These are phyloP conservation scores for Backusella westeae DNA, from an alignment of 192 early-diverging fungal genomes.

Conservation along the genomic window DNA sequence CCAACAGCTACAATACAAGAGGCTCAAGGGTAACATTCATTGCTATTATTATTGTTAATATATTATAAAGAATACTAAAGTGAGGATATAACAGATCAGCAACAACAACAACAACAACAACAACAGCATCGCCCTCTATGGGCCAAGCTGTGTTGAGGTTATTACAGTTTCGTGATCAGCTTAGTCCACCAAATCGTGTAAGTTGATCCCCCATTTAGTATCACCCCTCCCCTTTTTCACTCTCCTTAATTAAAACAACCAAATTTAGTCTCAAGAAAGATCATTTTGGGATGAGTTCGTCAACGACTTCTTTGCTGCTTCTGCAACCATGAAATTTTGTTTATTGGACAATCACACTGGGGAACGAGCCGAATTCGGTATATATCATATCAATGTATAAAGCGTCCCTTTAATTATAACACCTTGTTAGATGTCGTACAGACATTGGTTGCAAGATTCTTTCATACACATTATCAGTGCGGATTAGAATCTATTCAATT, in stretches of 20 bases:
- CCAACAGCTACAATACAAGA: neutral
- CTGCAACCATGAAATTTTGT: neutral
- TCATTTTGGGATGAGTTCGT: neutral
- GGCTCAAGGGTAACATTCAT: neutral
- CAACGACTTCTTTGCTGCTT: neutral
- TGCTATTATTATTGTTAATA: neutral
- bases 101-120: too few species aligned
- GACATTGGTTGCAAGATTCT: slow-evolving; percentile 5
- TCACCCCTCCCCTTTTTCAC: neutral
- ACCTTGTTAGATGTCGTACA: neutral
- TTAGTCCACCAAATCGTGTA: neutral
- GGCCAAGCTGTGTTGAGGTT: slow-evolving; percentile 27
- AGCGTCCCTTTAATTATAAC: neutral
- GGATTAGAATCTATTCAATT: slow-evolving; percentile 19
- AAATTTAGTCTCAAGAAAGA: neutral
- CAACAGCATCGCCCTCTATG: neutral
- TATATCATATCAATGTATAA: neutral
- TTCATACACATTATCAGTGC: slow-evolving; percentile 27
- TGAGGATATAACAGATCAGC: neutral
- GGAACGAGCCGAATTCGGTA: slow-evolving; percentile 3
- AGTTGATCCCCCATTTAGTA: neutral
- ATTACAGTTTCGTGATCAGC: slow-evolving; percentile 22
- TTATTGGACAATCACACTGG: neutral
- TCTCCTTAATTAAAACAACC: neutral
- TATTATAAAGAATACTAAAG: too few species aligned